Percentiles rank a stretch among this genome's conserved stretches.
Evolutionary conservation across 2,329 filamentous ascomycete species (phyloP).

Genomic region (Neofusicoccum cordaticola): DNA sequence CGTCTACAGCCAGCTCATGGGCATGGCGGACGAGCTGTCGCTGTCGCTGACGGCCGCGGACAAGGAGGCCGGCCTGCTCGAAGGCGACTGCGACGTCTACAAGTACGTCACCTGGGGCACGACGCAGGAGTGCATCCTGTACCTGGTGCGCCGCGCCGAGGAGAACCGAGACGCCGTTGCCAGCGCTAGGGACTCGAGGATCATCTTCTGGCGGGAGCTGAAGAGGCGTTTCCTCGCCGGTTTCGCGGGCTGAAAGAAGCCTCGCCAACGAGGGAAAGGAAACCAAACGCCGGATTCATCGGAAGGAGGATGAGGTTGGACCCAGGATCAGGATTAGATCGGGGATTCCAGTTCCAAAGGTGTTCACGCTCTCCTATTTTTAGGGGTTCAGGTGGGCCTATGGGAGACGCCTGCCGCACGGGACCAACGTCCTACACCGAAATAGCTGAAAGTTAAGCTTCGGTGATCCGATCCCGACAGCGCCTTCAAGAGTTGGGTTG

Average conservation of each 20-base stretch:
- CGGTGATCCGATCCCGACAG: too few species aligned
- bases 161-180: conserved; percentile 46
- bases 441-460: too few species aligned
- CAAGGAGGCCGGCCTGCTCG: conserved; percentile 27
- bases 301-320: too few species aligned
- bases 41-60: conserved; percentile 39
- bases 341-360: background rate
- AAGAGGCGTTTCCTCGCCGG: conserved; percentile 8
- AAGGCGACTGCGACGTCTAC: conserved; percentile 40
- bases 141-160: conserved; percentile 56
- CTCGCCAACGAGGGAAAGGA: background rate
- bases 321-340: background rate
- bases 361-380: too few species aligned
- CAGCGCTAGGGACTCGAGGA: conserved; percentile 4
- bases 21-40: conserved; percentile 93
- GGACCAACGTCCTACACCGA: too few species aligned
- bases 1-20: conserved; percentile 79
- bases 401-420: too few species aligned
- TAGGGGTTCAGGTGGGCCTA: too few species aligned
- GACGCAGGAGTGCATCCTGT: conserved; percentile 75
- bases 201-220: conserved; percentile 15
- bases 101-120: conserved; percentile 59
- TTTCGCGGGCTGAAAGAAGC: background rate
- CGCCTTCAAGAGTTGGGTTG: too few species aligned
- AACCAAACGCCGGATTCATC: background rate